phyloP scores from a whole-genome alignment of 345 rosid genomes.

The Geranium rotundifolium region DNA sequence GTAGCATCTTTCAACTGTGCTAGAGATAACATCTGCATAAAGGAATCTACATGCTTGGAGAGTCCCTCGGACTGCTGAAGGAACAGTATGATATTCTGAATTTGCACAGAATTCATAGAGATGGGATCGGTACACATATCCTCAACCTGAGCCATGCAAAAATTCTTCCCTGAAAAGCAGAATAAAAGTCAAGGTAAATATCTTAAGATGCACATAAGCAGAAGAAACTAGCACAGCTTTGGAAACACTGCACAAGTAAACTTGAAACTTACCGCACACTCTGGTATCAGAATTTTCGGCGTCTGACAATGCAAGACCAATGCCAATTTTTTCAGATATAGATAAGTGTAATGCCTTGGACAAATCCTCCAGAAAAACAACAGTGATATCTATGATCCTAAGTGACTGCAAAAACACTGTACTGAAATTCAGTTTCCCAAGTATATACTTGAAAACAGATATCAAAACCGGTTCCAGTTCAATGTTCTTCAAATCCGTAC shows the following conservation, averaged over 20 bases:
- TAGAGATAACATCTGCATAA: slow-evolving; percentile 56
- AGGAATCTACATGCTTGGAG: slow-evolving; percentile 59
- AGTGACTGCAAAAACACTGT: slow-evolving; percentile 55
- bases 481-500: slow-evolving; percentile 25
- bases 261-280: slow-evolving; percentile 37
- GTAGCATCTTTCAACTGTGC: slow-evolving; percentile 37
- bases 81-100: slow-evolving; percentile 60
- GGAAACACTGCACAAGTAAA: not conserved
- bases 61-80: slow-evolving; percentile 62
- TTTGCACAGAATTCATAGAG: slow-evolving; percentile 51
- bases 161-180: slow-evolving; percentile 45
- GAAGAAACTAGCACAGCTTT: not conserved
- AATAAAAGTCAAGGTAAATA: not conserved
- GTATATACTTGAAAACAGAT: slow-evolving; percentile 36
- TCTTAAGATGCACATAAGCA: not conserved
- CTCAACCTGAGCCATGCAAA: slow-evolving; percentile 56
- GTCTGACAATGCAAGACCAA: slow-evolving; percentile 64
- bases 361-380: slow-evolving; percentile 36
- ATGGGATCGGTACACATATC: slow-evolving; percentile 38
- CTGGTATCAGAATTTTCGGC: slow-evolving; percentile 40
- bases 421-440: slow-evolving; percentile 49
- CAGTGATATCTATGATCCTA: slow-evolving; percentile 30
- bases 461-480: slow-evolving; percentile 40
- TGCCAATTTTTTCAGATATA: slow-evolving; percentile 46
- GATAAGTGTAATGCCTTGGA: slow-evolving; percentile 39